Evolutionary conservation across 2,329 filamentous ascomycete genomes (phyloP).

Genomic region (Colletotrichum sp.): DNA sequence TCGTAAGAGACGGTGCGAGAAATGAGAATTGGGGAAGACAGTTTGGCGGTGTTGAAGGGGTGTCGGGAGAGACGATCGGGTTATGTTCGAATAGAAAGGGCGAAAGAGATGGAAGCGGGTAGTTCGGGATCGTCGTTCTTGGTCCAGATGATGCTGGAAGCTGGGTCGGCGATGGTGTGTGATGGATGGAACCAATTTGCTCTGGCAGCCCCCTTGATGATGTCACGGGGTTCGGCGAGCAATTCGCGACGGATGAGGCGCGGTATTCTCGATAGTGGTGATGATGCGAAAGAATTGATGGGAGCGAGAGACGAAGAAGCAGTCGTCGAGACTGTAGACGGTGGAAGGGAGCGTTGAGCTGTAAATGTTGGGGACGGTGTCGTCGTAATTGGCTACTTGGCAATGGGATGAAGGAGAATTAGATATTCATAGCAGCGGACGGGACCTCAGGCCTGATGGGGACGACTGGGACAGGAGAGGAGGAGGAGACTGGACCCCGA

Average conservation of each 20-base stretch:
- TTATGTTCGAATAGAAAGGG: constrained; percentile 24
- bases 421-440: constrained; percentile 18
- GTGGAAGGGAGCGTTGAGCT: neutral
- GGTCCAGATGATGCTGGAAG: constrained; percentile 6
- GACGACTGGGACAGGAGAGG: neutral
- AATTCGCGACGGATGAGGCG: neutral
- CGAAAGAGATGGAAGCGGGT: neutral
- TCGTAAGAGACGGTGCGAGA: constrained; percentile 92
- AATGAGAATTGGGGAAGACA: constrained; percentile 89
- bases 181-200: neutral
- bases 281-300: constrained; percentile 5
- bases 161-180: neutral
- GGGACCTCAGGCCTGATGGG: neutral
- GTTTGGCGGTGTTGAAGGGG: constrained; percentile 81
- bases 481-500: constrained; percentile 8
- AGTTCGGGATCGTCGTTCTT: constrained; percentile 11
- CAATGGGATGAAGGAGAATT: constrained; percentile 22
- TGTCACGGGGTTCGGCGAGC: constrained; percentile 15
- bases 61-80: constrained; percentile 22
- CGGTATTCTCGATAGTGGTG: neutral
- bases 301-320: constrained; percentile 13
- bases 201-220: constrained; percentile 17
- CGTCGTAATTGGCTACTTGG: constrained; percentile 21
- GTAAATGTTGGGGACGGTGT: constrained; percentile 16
- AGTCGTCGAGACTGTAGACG: constrained; percentile 7